A percentile compares a stretch with the other conserved stretches of the same genome.
phyloP scores from a whole-genome alignment of 352 stramenopile genomes.

The Globisporangium parvum region DNA sequence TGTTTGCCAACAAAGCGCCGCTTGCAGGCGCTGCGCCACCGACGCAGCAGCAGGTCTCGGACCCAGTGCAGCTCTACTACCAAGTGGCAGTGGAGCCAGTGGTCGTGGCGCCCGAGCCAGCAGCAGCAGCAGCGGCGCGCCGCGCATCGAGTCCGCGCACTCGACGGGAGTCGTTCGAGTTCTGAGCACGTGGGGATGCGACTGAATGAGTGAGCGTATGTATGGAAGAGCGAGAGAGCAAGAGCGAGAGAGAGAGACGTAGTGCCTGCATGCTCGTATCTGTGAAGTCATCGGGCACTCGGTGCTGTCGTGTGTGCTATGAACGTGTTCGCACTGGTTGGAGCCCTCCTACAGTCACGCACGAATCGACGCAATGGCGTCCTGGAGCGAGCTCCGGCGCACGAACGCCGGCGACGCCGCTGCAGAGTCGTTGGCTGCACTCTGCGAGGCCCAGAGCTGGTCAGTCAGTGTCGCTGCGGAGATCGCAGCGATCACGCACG shows the following conservation, averaged over 20 bases:
- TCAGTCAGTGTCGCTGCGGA: not conserved
- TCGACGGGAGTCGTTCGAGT: constrained; percentile 35
- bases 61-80: constrained; percentile 8
- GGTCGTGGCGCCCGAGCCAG: constrained; percentile 2
- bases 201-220: not conserved
- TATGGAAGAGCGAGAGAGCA: not conserved
- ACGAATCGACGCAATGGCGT: too few relatives aligned
- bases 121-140: constrained; percentile 10
- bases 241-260: not conserved
- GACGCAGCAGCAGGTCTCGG: not conserved
- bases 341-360: too few relatives aligned
- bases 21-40: not conserved
- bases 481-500: not conserved
- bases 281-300: too few relatives aligned
- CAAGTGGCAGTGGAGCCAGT: not conserved
- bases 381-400: not conserved
- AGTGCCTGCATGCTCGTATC: not conserved
- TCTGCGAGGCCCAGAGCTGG: constrained; percentile 3
- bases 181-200: constrained; percentile 13
- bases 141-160: constrained; percentile 21
- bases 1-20: constrained; percentile 13
- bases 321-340: too few relatives aligned
- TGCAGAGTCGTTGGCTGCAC: too few relatives aligned
- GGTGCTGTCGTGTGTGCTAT: too few relatives aligned
- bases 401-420: not conserved